phyloP scores from a whole-genome alignment of 1,284 basidiomycete genomes.

The Tylopilus sp. region DNA sequence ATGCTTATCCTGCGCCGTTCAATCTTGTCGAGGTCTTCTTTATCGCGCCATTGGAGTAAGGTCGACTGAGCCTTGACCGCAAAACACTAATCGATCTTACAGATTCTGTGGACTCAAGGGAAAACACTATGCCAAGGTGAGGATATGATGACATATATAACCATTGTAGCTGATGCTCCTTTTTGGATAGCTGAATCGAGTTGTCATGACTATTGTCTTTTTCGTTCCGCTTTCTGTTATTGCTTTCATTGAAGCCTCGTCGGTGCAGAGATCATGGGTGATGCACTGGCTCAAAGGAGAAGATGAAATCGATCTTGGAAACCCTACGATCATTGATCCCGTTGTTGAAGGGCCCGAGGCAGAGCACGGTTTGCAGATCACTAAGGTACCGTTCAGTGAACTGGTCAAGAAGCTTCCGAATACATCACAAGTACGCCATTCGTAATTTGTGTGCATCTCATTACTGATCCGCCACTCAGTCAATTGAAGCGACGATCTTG shows the following conservation, averaged over 20 bases:
- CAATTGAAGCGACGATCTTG: slow-evolving; percentile 67
- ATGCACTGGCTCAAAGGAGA: slow-evolving; percentile 63
- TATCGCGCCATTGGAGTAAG: slow-evolving; percentile 83
- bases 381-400: slow-evolving; percentile 72
- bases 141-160: slow-evolving; percentile 8
- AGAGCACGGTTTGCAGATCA: slow-evolving; percentile 61
- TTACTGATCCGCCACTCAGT: slow-evolving; percentile 45
- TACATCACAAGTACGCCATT: slow-evolving; percentile 57
- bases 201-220: slow-evolving; percentile 77
- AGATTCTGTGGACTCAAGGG: slow-evolving; percentile 51
- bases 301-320: slow-evolving; percentile 69
- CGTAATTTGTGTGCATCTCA: slow-evolving; percentile 1
- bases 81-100: slow-evolving; percentile 11
- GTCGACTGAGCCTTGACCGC: slow-evolving; percentile 12
- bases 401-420: slow-evolving; percentile 79
- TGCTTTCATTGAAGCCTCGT: slow-evolving; percentile 74
- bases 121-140: slow-evolving; percentile 57
- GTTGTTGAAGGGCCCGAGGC: slow-evolving; percentile 59
- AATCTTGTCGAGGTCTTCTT: slow-evolving; percentile 84
- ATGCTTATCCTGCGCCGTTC: slow-evolving; percentile 74
- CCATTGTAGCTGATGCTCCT: neutral
- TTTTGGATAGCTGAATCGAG: slow-evolving; percentile 62
- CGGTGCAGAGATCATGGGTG: slow-evolving; percentile 58
- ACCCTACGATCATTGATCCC: slow-evolving; percentile 56
- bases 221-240: slow-evolving; percentile 75